Evolutionary conservation across 148 eudicot species (phyloP), one percentile per base, ranked within the genome.

Genomic region (Cornus kousa): DNA sequence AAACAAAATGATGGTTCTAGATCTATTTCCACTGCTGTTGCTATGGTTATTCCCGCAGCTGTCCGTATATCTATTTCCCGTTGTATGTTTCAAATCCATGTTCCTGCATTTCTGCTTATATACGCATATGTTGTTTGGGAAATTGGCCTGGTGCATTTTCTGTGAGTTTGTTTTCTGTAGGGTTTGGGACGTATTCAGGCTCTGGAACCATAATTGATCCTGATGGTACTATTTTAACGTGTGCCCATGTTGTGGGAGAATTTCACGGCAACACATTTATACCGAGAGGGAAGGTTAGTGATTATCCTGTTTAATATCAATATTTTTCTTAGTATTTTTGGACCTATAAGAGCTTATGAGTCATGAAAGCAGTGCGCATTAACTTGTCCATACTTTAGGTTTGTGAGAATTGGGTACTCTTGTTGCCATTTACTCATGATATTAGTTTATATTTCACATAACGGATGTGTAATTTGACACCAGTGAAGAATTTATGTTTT

Each of bases 21-120:
- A 55, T 83, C 85, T 79, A 87, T 92, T 79, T 88, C 92, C 43
- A 82, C 89, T 76, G 97, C 97, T 40, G 91, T 90, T 82, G 93
- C 97, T 74, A 87, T 79, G 83, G 90, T 93, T 83, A 83, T 89
- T 79, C 91, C 94, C 71, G 91, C 97, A 79, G 91, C 91, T 71
- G 97, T 93, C 70, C 86, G 88, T 81, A 77, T 93, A 71, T 87
- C 93, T 55, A 93, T 91, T 39, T 91, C 93, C 4, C 7, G 48
- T 23, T 17, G 72, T 70, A 70, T 0, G 72, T 70, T 35, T 70
- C 19, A 35, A 3, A 62, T 16, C 12, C 13, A 19, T 53, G 59
- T 53, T 53, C 13, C 12, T 16, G 7, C 16, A 53, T 53, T 53
- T 53, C 14, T 53, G 4, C 6, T 2, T 19, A 62, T 70, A 10